Base-by-base conservation (phyloP, 306 rosid species). In the Prunus dulcis region DNA sequence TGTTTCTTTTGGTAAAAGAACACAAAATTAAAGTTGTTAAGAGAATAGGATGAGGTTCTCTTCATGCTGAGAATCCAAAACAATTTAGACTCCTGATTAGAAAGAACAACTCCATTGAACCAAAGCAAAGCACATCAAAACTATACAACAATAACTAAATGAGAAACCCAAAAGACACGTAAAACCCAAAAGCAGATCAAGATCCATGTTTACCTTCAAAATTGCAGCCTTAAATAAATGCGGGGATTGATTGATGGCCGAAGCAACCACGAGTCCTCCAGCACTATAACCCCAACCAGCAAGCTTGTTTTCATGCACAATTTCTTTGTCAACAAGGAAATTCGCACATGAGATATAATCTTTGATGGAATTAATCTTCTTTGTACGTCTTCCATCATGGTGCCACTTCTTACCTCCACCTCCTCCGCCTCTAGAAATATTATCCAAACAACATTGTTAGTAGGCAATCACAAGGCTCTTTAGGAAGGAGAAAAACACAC, bases 241-340 rank as follows among this genome's bases (percentile, higher is more conserved):
- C 67, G 97, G 98, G 83, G 65, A 84, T 55, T 51, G 62, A 81
- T 96, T 96, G 75, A 96, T 86, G 72, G 98, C 93, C 8, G 98
- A 90, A 55, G 98, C 98, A 81, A 91, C 98, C 88, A 91, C 76
- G 78, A 92, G 93, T 67, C 99, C 98, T 80, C 97, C 97, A 52
- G 97, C 99, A 84, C 93, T 89, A 81, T 87, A 88, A 80, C 97
- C 97, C 87, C 90, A 88, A 72, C 89, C 92, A 74, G 98, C 97
- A 82, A 95, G 91, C 76, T 89, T 89, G 79, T 87, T 87, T 81
- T 89, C 93, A 76, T 86, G 78, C 74, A 91, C 93, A 61, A 92
- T 84, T 78, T 82, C 86, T 72, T 74, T 86, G 74, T 88, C 96
- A 67, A 82, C 34, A 67, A 95, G 92, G 72, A 85, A 95, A 81